Evolutionary conservation across 2,329 filamentous ascomycete species (phyloP), one percentile per base, ranked within the genome.

Genomic region (Trichoderma koningii): DNA sequence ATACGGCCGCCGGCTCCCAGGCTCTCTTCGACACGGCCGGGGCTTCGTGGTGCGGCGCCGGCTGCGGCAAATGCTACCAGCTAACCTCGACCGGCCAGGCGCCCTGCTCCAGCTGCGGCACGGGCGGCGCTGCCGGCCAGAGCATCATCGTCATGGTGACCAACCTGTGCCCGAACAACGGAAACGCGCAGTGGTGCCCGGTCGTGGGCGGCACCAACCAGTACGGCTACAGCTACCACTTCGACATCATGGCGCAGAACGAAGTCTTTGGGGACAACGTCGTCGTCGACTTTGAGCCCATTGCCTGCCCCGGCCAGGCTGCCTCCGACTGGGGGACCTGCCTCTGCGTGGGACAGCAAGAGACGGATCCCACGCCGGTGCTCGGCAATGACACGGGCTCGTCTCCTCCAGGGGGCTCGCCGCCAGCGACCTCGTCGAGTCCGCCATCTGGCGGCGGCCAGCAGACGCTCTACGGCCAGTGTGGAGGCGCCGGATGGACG

Each of bases 401-500:
- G 6, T 10, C 47, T 30, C 38, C 57, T 12, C 23, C 47, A 15
- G 23, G n/a, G 14, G 44, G 38, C 38, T 28, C 23, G 48, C 48
- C 34, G 30, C 7, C 57, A 12, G 47, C 9, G 14, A n/a, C 47
- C 17, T 42, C 57, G 12, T 44, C 57, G 34, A 15, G 34, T 23
- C 47, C 57, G 6, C 57, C 57, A 45, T 45, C 57, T 10, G 42
- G 38, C 48, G 26, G 57, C 21, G 57, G 48, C 28, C n/a, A 28
- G 21, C 57, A 62, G 44, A 44, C 48, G 1, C 57, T 63, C 52
- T 79, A 71, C 56, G 75, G 71, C 7, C 77, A 79, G 70, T 80
- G 78, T 53, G 78, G 76, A 26, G 78, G 79, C 5, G 63, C n/a
- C 47, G 72, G 70, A 28, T 80, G 70, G 67, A 73, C 62, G 19